These are phyloP conservation scores for Podaxis sp. DNA, from an alignment of 768 basidiomycete genomes.

Conservation along the genomic window DNA sequence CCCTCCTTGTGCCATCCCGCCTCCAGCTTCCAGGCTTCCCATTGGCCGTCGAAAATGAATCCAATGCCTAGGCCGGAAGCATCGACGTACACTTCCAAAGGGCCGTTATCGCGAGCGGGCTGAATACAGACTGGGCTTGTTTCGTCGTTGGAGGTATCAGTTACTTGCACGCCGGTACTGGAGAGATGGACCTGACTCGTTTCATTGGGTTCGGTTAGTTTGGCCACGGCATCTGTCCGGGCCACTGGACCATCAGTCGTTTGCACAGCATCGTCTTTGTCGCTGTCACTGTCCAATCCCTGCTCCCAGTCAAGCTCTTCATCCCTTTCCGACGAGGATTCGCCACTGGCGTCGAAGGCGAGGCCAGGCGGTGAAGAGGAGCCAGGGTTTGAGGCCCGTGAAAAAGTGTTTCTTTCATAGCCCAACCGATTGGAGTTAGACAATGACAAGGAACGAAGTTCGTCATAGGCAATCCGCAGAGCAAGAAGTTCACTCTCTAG, in stretches of 20 bases:
- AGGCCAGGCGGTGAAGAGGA: background rate
- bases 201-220: background rate
- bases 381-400: background rate
- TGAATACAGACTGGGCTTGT: background rate
- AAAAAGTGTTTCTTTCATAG: background rate
- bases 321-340: background rate
- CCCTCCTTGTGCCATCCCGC: constrained; percentile 23
- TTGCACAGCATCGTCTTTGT: background rate
- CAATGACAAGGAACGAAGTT: background rate
- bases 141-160: background rate
- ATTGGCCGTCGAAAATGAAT: constrained; percentile 25
- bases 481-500: constrained; percentile 20
- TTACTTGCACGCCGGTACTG: background rate
- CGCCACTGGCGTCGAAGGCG: background rate
- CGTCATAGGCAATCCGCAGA: constrained; percentile 20
- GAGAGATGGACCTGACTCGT: background rate
- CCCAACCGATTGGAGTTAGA: background rate
- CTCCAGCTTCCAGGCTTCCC: constrained; percentile 36
- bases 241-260: background rate
- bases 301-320: background rate
- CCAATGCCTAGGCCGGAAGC: background rate
- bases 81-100: background rate
- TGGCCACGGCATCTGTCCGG: background rate
- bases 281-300: background rate
- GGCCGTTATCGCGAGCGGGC: background rate